A percentile compares a stretch with the other conserved stretches of the same genome.
These are phyloP conservation scores for Tinospora cordifolia DNA, from an alignment of 164 flowering plant genomes.

Conservation along the genomic window DNA sequence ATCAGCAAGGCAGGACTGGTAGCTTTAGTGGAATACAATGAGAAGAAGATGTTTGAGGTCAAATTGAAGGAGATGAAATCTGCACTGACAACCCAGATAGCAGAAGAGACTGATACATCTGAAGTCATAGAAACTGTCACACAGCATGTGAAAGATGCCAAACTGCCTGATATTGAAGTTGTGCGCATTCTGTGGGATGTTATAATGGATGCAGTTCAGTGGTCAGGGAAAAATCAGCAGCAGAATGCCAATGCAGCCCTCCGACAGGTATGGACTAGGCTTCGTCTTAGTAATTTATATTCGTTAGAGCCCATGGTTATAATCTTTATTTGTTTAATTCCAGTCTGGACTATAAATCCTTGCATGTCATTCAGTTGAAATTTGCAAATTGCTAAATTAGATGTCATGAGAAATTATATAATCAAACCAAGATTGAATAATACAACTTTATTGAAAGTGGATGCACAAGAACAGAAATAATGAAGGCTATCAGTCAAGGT, in stretches of 20 bases:
- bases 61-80: slow-evolving; percentile 91
- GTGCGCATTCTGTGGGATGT: slow-evolving; percentile 92
- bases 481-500: too few species aligned
- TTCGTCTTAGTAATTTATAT: background rate
- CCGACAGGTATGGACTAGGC: slow-evolving; percentile 52
- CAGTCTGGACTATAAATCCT: too few species aligned
- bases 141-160: slow-evolving; percentile 85
- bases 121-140: slow-evolving; percentile 84
- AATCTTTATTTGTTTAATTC: background rate
- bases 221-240: slow-evolving; percentile 99
- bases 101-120: slow-evolving; percentile 74
- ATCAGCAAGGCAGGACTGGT: slow-evolving; percentile 71
- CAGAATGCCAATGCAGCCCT: slow-evolving; percentile 94
- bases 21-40: slow-evolving; percentile 76
- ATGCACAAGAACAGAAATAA: too few species aligned
- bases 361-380: too few species aligned
- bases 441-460: too few species aligned
- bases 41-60: slow-evolving; percentile 91
- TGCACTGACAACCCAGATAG: slow-evolving; percentile 71
- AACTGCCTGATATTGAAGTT: slow-evolving; percentile 78
- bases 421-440: too few species aligned
- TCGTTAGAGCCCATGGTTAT: background rate
- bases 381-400: too few species aligned
- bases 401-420: too few species aligned
- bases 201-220: slow-evolving; percentile 95